Evolutionary conservation across 208 protist genomes (phyloP).

Genomic region (Acanthamoeba sp.): DNA sequence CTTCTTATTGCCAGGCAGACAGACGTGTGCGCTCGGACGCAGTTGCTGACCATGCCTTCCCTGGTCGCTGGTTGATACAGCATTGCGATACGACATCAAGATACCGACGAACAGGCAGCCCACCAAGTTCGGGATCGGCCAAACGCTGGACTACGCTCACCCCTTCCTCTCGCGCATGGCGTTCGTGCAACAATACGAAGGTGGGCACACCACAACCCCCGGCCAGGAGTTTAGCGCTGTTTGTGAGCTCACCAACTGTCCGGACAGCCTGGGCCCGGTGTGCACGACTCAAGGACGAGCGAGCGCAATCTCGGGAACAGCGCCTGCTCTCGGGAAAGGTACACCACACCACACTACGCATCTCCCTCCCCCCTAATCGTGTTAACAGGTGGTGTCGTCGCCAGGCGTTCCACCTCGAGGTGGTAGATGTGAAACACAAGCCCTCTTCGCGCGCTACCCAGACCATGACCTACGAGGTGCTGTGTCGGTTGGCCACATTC

Average conservation of each 20-base stretch:
- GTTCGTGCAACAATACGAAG: constrained; percentile 5
- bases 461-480: not conserved
- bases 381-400: no score
- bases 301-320: not conserved
- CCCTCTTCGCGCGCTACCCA: not conserved
- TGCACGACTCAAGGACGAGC: constrained; percentile 4
- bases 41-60: no score
- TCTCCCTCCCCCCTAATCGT: no score
- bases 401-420: not conserved
- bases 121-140: constrained; percentile 15
- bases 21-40: no score
- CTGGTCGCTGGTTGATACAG: not conserved
- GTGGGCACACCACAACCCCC: no score
- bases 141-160: constrained; percentile 8
- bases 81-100: not conserved
- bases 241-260: not conserved
- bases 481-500: not conserved
- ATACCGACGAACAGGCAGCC: not conserved
- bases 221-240: no score
- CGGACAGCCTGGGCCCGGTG: not conserved
- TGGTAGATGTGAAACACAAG: not conserved
- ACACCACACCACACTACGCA: no score
- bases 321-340: not conserved
- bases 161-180: constrained; percentile 1
- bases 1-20: no score